phyloP scores from a whole-genome alignment of 495 filamentous ascomycete genomes.

The Aspergillus bridgeri region DNA sequence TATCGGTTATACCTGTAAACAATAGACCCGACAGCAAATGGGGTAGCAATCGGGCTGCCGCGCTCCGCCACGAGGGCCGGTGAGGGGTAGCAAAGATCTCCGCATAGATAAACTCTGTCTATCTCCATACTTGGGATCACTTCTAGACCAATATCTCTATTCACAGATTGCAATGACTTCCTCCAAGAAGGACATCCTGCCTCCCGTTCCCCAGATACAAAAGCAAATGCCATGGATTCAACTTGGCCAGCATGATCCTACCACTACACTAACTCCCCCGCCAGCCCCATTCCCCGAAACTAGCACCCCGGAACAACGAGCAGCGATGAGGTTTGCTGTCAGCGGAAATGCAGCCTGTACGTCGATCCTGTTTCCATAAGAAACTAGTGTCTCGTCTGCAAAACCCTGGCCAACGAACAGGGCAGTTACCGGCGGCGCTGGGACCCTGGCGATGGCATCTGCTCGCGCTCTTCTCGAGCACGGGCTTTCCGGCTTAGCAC shows the following conservation, averaged over 20 bases:
- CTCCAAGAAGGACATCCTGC: not conserved
- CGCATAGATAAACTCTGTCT: too few relatives aligned
- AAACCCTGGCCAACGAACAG: not conserved
- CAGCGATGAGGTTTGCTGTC: constrained; percentile 54
- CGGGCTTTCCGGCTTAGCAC: constrained; percentile 53
- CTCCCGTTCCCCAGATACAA: not conserved
- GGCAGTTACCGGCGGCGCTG: constrained; percentile 63
- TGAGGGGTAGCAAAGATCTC: too few relatives aligned
- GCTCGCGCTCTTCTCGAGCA: constrained; percentile 67
- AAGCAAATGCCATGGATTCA: constrained; percentile 23
- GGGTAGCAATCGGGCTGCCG: too few relatives aligned
- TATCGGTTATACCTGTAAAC: too few relatives aligned
- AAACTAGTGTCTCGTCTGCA: too few relatives aligned
- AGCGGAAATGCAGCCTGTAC: constrained; percentile 54
- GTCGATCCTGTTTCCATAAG: not conserved
- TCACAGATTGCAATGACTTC: not conserved
- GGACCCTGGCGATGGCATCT: constrained; percentile 57
- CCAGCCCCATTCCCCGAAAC: constrained; percentile 41
- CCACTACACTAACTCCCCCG: constrained; percentile 45
- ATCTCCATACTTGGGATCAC: too few relatives aligned
- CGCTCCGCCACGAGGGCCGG: too few relatives aligned
- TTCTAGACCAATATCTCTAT: not conserved
- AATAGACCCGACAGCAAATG: too few relatives aligned
- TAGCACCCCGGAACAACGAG: constrained; percentile 43
- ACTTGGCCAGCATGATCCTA: constrained; percentile 16